phyloP scores from a whole-genome alignment of 164 flowering plant genomes.

The Stephania cephalantha region DNA sequence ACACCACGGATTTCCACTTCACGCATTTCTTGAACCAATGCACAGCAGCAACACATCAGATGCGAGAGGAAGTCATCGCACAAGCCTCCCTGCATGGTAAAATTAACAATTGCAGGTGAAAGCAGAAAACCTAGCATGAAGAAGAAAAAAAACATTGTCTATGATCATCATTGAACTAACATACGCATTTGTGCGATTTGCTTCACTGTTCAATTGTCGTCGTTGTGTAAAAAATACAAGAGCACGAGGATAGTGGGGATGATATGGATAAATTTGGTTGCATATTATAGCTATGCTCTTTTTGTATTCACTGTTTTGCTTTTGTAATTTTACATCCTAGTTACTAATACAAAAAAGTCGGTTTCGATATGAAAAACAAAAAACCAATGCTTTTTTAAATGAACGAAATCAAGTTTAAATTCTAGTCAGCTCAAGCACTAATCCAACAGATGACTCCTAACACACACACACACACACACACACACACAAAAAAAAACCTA shows the following conservation, averaged over 20 bases:
- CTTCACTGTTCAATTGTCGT: neutral
- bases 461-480: neutral
- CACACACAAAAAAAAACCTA: neutral
- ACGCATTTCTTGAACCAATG: conserved; percentile 97
- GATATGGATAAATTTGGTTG: too few species aligned
- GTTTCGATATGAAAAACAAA: neutral
- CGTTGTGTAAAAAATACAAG: neutral
- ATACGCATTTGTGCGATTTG: neutral
- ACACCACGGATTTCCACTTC: conserved; percentile 91
- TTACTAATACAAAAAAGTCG: too few species aligned
- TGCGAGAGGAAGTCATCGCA: conserved; percentile 94
- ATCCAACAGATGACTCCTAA: neutral
- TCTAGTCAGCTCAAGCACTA: neutral
- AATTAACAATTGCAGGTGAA: neutral
- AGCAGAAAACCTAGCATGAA: neutral
- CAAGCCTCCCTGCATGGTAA: conserved; percentile 68
- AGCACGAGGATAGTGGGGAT: neutral
- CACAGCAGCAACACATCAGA: conserved; percentile 95
- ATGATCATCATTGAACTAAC: neutral
- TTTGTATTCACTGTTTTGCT: too few species aligned
- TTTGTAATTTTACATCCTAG: too few species aligned
- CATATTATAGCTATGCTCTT: too few species aligned
- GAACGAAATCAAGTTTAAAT: neutral
- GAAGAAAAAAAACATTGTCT: neutral
- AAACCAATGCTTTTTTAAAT: neutral